A percentile compares a stretch with the other conserved stretches of the same genome.
These are phyloP conservation scores for Acacia acuminata DNA, from an alignment of 306 rosid species.

Conservation along the genomic window DNA sequence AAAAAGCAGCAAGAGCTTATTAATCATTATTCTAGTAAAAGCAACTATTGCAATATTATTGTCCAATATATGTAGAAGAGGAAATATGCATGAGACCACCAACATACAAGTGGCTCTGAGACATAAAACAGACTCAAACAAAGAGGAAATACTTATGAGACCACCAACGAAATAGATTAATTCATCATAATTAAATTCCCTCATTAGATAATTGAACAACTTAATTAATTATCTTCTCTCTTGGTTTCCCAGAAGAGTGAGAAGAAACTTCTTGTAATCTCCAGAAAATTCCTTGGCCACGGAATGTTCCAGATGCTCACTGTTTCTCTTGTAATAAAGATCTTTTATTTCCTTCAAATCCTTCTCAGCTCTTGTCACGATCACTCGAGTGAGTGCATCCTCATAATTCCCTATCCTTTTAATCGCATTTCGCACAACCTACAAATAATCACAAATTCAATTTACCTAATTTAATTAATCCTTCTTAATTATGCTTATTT, in stretches of 20 bases:
- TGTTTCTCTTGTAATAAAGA: constrained; percentile 77
- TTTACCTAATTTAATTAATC: background rate
- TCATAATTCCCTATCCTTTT: constrained; percentile 61
- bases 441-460: background rate
- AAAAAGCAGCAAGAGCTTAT: background rate
- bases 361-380: constrained; percentile 80
- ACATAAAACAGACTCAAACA: background rate
- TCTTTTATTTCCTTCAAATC: constrained; percentile 71
- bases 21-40: background rate
- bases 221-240: constrained; percentile 16
- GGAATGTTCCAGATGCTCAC: constrained; percentile 60
- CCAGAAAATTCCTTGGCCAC: constrained; percentile 69
- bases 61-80: background rate
- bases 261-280: constrained; percentile 75
- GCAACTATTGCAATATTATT: background rate
- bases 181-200: background rate
- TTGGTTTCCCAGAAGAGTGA: constrained; percentile 61
- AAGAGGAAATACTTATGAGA: background rate
- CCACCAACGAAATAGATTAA: background rate
- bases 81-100: background rate
- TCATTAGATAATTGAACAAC: background rate
- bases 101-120: no score
- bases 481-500: background rate
- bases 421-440: constrained; percentile 66
- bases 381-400: constrained; percentile 74